These are phyloP conservation scores for Verticillium albo-atrum DNA, from an alignment of 2,329 filamentous ascomycete genomes.

Conservation along the genomic window DNA sequence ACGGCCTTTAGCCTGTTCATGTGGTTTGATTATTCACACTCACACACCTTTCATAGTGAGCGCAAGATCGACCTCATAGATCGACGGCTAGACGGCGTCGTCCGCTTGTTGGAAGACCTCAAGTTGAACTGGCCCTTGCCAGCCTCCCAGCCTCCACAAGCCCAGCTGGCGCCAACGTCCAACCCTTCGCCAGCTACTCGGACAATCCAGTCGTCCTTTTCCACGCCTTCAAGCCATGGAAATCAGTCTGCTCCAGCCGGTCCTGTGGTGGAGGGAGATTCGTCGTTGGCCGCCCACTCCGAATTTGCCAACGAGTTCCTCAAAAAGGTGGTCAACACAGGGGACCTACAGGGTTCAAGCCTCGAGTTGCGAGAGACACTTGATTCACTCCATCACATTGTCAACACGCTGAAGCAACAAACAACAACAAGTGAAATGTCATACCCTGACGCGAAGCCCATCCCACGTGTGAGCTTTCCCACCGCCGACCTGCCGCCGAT, in stretches of 20 bases:
- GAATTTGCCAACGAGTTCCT: conserved; percentile 42
- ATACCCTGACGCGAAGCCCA: conserved; percentile 14
- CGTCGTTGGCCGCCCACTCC: conserved; percentile 40
- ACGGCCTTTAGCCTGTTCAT: too few relatives aligned
- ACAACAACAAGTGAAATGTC: conserved; percentile 18
- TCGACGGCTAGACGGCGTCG: conserved; percentile 26
- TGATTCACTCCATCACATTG: conserved; percentile 25
- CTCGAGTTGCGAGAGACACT: conserved; percentile 29
- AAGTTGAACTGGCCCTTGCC: conserved; percentile 18
- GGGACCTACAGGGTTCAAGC: conserved; percentile 18
- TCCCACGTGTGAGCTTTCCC: conserved; percentile 1
- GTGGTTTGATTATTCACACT: neutral
- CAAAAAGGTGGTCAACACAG: conserved; percentile 27
- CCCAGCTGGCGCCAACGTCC: neutral
- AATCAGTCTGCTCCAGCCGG: neutral
- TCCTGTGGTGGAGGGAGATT: conserved; percentile 36
- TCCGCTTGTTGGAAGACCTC: conserved; percentile 26
- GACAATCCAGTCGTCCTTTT: neutral
- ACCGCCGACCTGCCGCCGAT: conserved; percentile 12
- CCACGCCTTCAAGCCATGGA: conserved; percentile 10
- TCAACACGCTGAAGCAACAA: conserved; percentile 20
- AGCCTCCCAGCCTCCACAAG: neutral
- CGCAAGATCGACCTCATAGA: conserved; percentile 33
- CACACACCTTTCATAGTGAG: conserved; percentile 19
- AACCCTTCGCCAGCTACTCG: neutral